Evolutionary conservation across 2,329 filamentous ascomycete species (phyloP), one percentile per base, ranked within the genome.

Genomic region (Aschersonia sp.): DNA sequence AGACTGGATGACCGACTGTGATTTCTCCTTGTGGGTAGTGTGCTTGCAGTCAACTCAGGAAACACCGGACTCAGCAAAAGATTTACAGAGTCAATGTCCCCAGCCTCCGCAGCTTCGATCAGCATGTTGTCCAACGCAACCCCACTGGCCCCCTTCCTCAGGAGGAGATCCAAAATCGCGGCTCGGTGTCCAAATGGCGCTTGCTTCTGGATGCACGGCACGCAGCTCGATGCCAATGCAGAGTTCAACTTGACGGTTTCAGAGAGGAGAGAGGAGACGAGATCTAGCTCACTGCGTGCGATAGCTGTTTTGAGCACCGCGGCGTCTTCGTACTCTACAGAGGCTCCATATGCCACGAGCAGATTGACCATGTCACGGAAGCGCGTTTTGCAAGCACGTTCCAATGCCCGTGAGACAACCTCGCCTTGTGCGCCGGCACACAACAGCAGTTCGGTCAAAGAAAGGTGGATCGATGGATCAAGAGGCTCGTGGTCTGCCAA

Each of bases 361-460:
- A 80, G 60, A 40, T 61, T 63, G 2, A 75, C 70, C 70, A 80
- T 74, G 41, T 77, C 73, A 48, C 72, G 65, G 50, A 73, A 77
- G 43, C 72, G 69, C 2, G 65, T 66, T 5, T 67, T 62, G 46
- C 70, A 72, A 0, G 75, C 72, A 32, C 70, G 63, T 5, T 72
- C 60, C 1, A 80, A 61, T 0, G 71, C 73, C 31, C 63, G 60
- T 0, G 73, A 67, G 1, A 76, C 60, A 1, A 66, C 61, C 10
- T 75, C 69, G 2, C 78, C 78, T 9, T 66, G 63, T 1, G 77
- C 76, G 0, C 78, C 77, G 1, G 74, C 76, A 47, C 77, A 79
- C 2, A 82, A 64, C 1, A 82, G 56, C 3, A 78, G 61, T 55
- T 82, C 76, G 0, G 73, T 65, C 51, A 81, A 62, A 2, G 67